Conservation (phyloP, 2,329 filamentous ascomycete species). For the Aspergillus sp. region DNA sequence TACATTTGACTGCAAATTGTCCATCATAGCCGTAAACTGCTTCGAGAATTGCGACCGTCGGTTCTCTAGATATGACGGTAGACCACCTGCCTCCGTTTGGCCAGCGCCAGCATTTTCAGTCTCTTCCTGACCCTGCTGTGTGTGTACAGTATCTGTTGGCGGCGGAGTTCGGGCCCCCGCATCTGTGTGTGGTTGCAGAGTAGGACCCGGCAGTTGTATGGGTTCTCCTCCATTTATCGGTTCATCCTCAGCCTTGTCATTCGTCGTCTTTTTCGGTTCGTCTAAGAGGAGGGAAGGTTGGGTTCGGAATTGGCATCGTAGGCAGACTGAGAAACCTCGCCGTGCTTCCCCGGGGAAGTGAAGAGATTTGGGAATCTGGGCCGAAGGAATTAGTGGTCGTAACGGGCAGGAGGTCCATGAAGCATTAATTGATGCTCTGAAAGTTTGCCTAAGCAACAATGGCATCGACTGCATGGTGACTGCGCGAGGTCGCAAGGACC, state of each 20-base stretch:
- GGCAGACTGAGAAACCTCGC: slow-evolving; percentile 45
- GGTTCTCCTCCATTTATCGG: slow-evolving; percentile 26
- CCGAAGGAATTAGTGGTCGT: slow-evolving; percentile 29
- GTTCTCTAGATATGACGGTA: slow-evolving; percentile 44
- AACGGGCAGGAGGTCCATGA: slow-evolving; percentile 28
- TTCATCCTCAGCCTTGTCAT: slow-evolving; percentile 17
- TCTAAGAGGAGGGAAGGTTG: slow-evolving; percentile 33
- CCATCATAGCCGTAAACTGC: slow-evolving; percentile 76
- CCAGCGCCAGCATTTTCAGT: slow-evolving; percentile 9
- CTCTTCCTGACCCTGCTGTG: slow-evolving; percentile 16
- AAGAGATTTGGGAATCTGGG: slow-evolving; percentile 27
- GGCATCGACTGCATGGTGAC: slow-evolving; percentile 47
- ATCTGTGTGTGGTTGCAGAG: slow-evolving; percentile 23
- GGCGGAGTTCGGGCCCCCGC: slow-evolving; percentile 26
- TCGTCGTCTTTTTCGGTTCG: slow-evolving; percentile 21
- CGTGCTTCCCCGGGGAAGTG: slow-evolving; percentile 25
- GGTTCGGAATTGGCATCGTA: slow-evolving; percentile 48
- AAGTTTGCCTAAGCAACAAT: slow-evolving; percentile 44
- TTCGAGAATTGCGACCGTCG: slow-evolving; percentile 63
- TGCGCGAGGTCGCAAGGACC: slow-evolving; percentile 27
- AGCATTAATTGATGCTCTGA: slow-evolving; percentile 35
- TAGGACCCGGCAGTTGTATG: slow-evolving; percentile 28
- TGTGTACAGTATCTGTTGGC: slow-evolving; percentile 21
- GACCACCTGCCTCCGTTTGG: slow-evolving; percentile 23
- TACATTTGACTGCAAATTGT: slow-evolving; percentile 82